Evolutionary conservation across 1,284 basidiomycete species (phyloP).

Genomic region (Cutaneotrichosporon sp.): DNA sequence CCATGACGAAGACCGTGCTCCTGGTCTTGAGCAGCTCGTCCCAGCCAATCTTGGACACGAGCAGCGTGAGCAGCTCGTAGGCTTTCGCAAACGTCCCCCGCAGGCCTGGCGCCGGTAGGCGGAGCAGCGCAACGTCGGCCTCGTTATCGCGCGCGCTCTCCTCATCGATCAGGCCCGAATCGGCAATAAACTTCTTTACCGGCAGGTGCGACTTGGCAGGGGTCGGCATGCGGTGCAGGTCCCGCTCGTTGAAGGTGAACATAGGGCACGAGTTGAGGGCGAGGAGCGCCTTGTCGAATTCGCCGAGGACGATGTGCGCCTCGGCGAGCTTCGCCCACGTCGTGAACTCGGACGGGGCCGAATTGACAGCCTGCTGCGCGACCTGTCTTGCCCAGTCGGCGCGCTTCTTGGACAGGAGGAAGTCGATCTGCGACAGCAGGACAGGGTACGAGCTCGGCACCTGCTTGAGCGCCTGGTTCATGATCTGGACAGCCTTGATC

Average conservation of each 20-base stretch:
- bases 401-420: slow-evolving; percentile 72
- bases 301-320: slow-evolving; percentile 81
- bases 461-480: slow-evolving; percentile 74
- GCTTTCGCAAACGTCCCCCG: slow-evolving; percentile 95
- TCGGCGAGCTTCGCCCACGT: slow-evolving; percentile 98
- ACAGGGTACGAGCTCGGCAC: slow-evolving; percentile 90
- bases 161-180: slow-evolving; percentile 58
- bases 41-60: slow-evolving; percentile 94
- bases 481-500: slow-evolving; percentile 94
- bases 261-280: slow-evolving; percentile 99
- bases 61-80: slow-evolving; percentile 79
- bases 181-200: slow-evolving; percentile 75
- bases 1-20: slow-evolving; percentile 97
- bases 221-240: slow-evolving; percentile 80
- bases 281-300: slow-evolving; percentile 79
- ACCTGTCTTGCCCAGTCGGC: slow-evolving; percentile 86
- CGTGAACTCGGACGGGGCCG: slow-evolving; percentile 94
- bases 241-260: slow-evolving; percentile 98
- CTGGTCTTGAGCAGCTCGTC: slow-evolving; percentile 93
- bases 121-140: slow-evolving; percentile 86
- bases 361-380: slow-evolving; percentile 92
- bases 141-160: slow-evolving; percentile 72
- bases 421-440: slow-evolving; percentile 90
- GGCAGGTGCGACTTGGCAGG: slow-evolving; percentile 82
- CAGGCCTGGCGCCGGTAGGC: slow-evolving; percentile 87